Base-by-base conservation (phyloP, 2,329 filamentous ascomycete species). In the Salinomyces thailandicus region DNA sequence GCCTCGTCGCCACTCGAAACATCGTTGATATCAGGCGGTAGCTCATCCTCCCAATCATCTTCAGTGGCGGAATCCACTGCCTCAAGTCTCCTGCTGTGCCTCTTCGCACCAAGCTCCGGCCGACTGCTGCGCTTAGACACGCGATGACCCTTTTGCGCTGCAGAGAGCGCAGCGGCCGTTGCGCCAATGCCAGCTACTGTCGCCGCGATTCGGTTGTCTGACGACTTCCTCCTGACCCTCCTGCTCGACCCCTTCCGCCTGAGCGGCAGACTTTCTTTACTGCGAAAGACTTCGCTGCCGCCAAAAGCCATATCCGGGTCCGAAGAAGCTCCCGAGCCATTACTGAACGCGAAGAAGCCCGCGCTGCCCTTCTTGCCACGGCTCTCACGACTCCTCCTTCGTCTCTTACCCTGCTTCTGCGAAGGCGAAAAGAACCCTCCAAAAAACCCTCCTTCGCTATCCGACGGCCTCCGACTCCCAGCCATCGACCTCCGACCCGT, bases 1-100 rank as follows among this genome's bases (percentile, higher is more conserved):
- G 61, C 73, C 18, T 70, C 73, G 47, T 72, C 69, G 31, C 69
- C 60, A 53, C 70, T 75, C 20, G 63, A 68, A n/a, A 62, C 62
- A 29, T 69, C 66, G 28, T 71, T 69, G 15, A 67, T 69, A 18
- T 72, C 72, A 31, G 69, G 69, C n/a, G 67, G 49, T 7, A 54
- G 38, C 42, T 58, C 66, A 42, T 73, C 72, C 44, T 75, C 69
- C 74, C 74, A 78, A 14, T 61, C 71, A 18, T 73, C 72, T 15
- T 74, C 72, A 16, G 69, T 66, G 15, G 59, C 62, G 13, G 51
- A 44, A 31, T 43, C 49, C 31, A 22, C 30, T 28, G 36, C 22
- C n/a, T n/a, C 22, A n/a, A 26, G 9, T 26, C 22, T 26, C 11
- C 35, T 26, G 5, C 13, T 30, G 13, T 28, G 13, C 16, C 29